phyloP scores from a whole-genome alignment of 106 monocot genomes.

The Posidonia australis region DNA sequence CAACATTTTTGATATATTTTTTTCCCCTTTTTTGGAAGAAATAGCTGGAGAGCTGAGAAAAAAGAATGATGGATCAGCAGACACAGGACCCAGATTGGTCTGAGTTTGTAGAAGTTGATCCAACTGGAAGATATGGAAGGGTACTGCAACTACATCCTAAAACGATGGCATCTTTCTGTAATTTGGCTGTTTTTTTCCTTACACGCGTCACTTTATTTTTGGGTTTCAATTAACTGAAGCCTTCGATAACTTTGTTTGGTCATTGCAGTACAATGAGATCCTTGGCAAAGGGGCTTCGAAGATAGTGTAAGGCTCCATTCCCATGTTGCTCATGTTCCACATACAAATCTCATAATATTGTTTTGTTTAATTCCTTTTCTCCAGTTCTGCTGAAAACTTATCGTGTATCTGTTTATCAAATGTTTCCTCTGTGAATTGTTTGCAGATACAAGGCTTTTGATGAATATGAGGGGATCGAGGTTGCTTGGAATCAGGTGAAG shows the following conservation, averaged over 20 bases:
- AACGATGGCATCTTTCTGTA: background rate
- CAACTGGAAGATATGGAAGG: slow-evolving; percentile 94
- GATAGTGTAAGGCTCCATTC: slow-evolving; percentile 52
- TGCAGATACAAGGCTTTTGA: slow-evolving; percentile 72
- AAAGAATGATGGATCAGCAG: slow-evolving; percentile 16
- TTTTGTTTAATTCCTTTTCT: background rate
- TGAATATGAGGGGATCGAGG: slow-evolving; percentile 89
- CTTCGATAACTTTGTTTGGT: slow-evolving; percentile 7
- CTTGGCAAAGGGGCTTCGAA: slow-evolving; percentile 93
- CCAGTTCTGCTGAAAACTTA: background rate
- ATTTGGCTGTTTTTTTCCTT: background rate
- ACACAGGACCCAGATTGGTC: slow-evolving; percentile 24
- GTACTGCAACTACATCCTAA: slow-evolving; percentile 15
- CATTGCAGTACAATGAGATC: slow-evolving; percentile 80
- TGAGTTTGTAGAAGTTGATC: slow-evolving; percentile 85
- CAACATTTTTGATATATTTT: background rate
- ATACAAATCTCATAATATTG: too few species aligned
- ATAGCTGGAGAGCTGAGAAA: background rate
- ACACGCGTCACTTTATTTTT: background rate
- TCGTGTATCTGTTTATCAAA: background rate
- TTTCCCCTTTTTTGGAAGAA: too few species aligned
- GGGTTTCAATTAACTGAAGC: background rate
- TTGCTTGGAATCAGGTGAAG: slow-evolving; percentile 98
- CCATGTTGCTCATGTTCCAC: too few species aligned
- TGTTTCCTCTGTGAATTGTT: background rate